Conservation (phyloP, 306 rosid species). For the Cucumis melo region DNA sequence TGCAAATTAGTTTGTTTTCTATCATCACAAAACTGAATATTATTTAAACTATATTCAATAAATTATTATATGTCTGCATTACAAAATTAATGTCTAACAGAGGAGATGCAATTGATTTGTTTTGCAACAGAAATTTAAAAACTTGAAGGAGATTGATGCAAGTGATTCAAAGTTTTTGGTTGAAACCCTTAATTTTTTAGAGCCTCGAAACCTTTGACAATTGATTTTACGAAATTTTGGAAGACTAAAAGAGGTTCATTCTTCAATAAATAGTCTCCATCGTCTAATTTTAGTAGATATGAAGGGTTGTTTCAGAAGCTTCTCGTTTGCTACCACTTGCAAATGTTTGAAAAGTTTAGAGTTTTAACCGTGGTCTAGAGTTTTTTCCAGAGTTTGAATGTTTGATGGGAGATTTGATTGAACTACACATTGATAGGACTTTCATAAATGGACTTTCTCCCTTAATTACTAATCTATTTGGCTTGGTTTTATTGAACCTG, state of each 20-base stretch:
- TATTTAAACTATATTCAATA: no score
- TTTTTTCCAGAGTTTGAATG: constrained; percentile 6
- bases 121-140: not conserved
- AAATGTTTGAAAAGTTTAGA: not conserved
- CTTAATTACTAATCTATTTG: not conserved
- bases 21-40: no score
- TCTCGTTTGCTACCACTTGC: not conserved
- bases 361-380: not conserved
- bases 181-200: not conserved
- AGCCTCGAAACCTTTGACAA: not conserved
- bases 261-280: not conserved
- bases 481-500: constrained; percentile 4
- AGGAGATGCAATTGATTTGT: not conserved
- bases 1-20: no score
- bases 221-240: not conserved
- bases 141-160: not conserved
- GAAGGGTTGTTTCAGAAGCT: not conserved
- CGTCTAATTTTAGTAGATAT: not conserved
- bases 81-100: no score
- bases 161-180: not conserved
- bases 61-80: not conserved
- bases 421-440: constrained; percentile 9
- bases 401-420: not conserved
- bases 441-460: not conserved
- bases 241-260: not conserved